These are phyloP conservation scores for Casaregolazyma suthepensis DNA, from an alignment of 1,139 yeast species.

Conservation along the genomic window DNA sequence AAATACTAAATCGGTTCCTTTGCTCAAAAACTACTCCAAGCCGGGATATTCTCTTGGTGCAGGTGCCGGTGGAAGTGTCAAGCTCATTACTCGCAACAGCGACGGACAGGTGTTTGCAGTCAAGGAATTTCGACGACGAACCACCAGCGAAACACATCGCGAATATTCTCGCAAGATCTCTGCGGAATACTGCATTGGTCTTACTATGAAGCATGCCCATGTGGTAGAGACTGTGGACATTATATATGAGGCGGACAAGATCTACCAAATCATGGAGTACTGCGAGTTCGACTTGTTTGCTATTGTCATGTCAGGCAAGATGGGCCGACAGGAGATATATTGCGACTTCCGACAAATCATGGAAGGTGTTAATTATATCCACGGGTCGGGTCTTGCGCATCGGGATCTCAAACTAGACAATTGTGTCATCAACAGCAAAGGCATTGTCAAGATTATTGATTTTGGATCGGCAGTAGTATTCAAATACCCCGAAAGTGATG, in stretches of 20 bases:
- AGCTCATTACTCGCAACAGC: slow-evolving; percentile 58
- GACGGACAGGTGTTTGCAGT: slow-evolving; percentile 83
- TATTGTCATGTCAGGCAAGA: slow-evolving; percentile 90
- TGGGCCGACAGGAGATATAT: slow-evolving; percentile 78
- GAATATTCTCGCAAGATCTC: slow-evolving; percentile 93
- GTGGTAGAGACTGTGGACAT: slow-evolving; percentile 89
- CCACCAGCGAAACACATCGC: slow-evolving; percentile 68
- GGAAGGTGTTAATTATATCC: slow-evolving; percentile 76
- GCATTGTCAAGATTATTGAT: slow-evolving; percentile 85
- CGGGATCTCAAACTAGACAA: slow-evolving; percentile 90
- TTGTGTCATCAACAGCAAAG: slow-evolving; percentile 80
- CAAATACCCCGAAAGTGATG: slow-evolving; percentile 81
- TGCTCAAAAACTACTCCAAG: slow-evolving; percentile 69
- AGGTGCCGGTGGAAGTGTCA: slow-evolving; percentile 94
- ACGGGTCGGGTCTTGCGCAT: slow-evolving; percentile 84
- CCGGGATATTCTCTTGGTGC: slow-evolving; percentile 87
- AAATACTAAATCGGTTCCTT: slow-evolving; percentile 34
- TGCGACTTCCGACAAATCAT: slow-evolving; percentile 88
- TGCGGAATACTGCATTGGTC: slow-evolving; percentile 92
- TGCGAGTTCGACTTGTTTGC: slow-evolving; percentile 92
- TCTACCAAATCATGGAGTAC: slow-evolving; percentile 90
- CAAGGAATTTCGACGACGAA: slow-evolving; percentile 78
- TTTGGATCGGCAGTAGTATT: slow-evolving; percentile 94
- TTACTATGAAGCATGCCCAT: slow-evolving; percentile 84
- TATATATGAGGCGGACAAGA: slow-evolving; percentile 80